Conservation (phyloP, 2,329 filamentous ascomycete genomes). For the Diplocarpon rosae region DNA sequence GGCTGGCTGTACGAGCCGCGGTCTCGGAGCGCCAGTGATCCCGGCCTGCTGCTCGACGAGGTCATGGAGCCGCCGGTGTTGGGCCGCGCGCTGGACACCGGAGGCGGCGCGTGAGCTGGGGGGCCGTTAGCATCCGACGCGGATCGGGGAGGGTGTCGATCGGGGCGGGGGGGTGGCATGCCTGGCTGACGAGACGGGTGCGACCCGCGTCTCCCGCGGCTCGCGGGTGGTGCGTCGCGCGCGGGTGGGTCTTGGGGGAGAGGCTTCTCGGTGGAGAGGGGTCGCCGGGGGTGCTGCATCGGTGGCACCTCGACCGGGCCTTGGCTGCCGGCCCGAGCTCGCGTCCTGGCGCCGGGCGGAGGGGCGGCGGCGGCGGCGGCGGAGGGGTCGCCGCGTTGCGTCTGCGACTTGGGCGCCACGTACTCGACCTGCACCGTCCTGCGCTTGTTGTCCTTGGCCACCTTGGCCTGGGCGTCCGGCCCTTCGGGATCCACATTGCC, state of each 20-base stretch:
- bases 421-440: slow-evolving; percentile 97
- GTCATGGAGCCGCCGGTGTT: slow-evolving; percentile 74
- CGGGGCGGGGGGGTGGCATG: slow-evolving; percentile 35
- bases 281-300: slow-evolving; percentile 25
- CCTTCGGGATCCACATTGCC: slow-evolving; percentile 61
- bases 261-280: slow-evolving; percentile 43
- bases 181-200: slow-evolving; percentile 29
- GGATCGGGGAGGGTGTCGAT: slow-evolving; percentile 39
- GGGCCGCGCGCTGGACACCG: slow-evolving; percentile 45
- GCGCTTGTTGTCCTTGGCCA: slow-evolving; percentile 72
- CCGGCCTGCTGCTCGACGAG: slow-evolving; percentile 41
- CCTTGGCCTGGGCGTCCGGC: slow-evolving; percentile 52
- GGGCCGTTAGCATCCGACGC: slow-evolving; percentile 44
- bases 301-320: slow-evolving; percentile 36
- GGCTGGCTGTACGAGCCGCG: slow-evolving; percentile 81
- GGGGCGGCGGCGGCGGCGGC: slow-evolving; percentile 26
- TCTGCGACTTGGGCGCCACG: slow-evolving; percentile 81
- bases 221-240: too few relatives aligned
- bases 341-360: slow-evolving; percentile 33
- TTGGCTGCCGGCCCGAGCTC: slow-evolving; percentile 43
- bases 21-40: slow-evolving; percentile 49
- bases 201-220: slow-evolving; percentile 27
- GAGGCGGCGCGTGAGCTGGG: slow-evolving; percentile 36
- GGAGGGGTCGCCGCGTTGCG: slow-evolving; percentile 47
- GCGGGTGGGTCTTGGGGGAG: slow-evolving; percentile 47